These are phyloP conservation scores for Aspergillus candidus DNA, from an alignment of 2,329 filamentous ascomycete genomes.

Conservation along the genomic window DNA sequence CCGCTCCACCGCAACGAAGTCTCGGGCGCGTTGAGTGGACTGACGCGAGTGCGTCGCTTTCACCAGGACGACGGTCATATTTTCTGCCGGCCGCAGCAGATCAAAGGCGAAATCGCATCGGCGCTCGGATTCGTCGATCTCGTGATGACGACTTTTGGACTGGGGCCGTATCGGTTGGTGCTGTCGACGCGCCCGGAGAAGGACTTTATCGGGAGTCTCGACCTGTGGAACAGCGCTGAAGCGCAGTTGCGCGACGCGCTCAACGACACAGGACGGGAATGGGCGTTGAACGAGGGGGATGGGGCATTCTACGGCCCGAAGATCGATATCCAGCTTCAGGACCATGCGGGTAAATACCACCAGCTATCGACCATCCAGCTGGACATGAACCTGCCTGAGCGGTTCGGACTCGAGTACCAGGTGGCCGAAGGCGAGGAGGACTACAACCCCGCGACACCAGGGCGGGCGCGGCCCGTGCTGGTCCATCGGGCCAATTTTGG, in stretches of 20 bases:
- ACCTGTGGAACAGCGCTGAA: constrained; percentile 66
- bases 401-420: constrained; percentile 71
- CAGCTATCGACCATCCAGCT: constrained; percentile 86
- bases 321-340: constrained; percentile 77
- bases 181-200: constrained; percentile 72
- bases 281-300: constrained; percentile 72
- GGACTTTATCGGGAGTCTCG: constrained; percentile 67
- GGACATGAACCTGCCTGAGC: constrained; percentile 80
- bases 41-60: constrained; percentile 79
- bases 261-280: constrained; percentile 58
- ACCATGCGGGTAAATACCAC: constrained; percentile 77
- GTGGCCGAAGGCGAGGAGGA: constrained; percentile 41
- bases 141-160: constrained; percentile 62
- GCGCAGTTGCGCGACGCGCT: constrained; percentile 59
- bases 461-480: constrained; percentile 65
- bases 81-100: constrained; percentile 74
- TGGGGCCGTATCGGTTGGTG: constrained; percentile 68
- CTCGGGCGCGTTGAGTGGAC: constrained; percentile 70
- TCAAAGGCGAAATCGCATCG: constrained; percentile 65
- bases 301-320: constrained; percentile 90
- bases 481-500: constrained; percentile 81
- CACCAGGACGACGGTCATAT: constrained; percentile 91
- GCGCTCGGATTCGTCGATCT: constrained; percentile 69
- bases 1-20: constrained; percentile 81
- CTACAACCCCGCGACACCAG: constrained; percentile 41